phyloP scores from a whole-genome alignment of 202 grass and related monocot species.

The Digitaria exilis region DNA sequence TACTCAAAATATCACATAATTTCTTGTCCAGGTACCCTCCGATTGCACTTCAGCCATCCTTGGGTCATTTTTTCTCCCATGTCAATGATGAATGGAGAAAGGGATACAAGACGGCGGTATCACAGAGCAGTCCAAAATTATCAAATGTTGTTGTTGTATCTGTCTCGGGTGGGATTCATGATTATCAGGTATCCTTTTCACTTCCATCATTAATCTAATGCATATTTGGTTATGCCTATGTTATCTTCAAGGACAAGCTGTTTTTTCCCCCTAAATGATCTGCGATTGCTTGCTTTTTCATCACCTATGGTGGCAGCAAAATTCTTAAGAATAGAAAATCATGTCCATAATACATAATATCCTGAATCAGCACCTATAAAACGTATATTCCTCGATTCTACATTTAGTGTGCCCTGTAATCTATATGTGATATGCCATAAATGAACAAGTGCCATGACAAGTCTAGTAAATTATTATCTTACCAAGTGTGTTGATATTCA shows the following conservation, averaged over 20 bases:
- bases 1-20: conserved; percentile 26
- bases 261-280: conserved; percentile 20
- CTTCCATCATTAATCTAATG: conserved; percentile 18
- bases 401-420: neutral
- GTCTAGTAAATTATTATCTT: neutral
- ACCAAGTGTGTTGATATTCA: neutral
- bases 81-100: conserved; percentile 97
- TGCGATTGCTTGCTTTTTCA: neutral
- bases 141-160: conserved; percentile 89
- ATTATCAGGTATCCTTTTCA: conserved; percentile 83
- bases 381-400: neutral
- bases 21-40: conserved; percentile 80
- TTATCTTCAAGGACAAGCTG: conserved; percentile 25
- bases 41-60: conserved; percentile 86
- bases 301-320: neutral
- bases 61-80: conserved; percentile 89
- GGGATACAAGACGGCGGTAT: conserved; percentile 60
- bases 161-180: conserved; percentile 84
- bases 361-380: conserved; percentile 7
- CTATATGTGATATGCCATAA: neutral
- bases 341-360: neutral
- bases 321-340: conserved; percentile 13
- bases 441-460: neutral
- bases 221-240: conserved; percentile 12
- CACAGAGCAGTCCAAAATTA: conserved; percentile 56